Evolutionary conservation across 1,284 basidiomycete species (phyloP).

Genomic region (Malassezia obtusa): DNA sequence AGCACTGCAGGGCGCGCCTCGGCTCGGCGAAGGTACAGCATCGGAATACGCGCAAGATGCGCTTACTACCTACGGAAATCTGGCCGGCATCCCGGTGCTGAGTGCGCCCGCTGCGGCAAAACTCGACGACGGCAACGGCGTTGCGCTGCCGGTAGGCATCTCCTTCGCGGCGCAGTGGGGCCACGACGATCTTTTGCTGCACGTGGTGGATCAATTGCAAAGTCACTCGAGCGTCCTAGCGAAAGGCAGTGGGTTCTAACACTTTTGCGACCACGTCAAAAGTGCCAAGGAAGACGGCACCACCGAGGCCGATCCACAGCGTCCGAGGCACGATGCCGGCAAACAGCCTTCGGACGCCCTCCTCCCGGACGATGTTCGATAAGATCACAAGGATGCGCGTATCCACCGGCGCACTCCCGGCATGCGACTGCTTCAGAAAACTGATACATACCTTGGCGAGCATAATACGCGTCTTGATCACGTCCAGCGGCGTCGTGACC

Average conservation of each 20-base stretch:
- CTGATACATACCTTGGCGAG: slow-evolving; percentile 54
- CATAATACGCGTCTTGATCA: slow-evolving; percentile 96
- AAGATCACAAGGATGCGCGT: slow-evolving; percentile 44
- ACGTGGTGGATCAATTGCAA: slow-evolving; percentile 55
- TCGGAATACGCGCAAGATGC: slow-evolving; percentile 73
- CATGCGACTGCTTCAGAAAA: not conserved
- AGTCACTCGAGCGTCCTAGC: not conserved
- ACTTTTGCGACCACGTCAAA: slow-evolving; percentile 57
- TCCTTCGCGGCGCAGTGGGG: slow-evolving; percentile 88
- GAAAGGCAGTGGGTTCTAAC: slow-evolving; percentile 7
- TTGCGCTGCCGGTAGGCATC: slow-evolving; percentile 69
- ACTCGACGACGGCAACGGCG: slow-evolving; percentile 28
- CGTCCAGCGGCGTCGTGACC: slow-evolving; percentile 86
- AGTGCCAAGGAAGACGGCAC: slow-evolving; percentile 88
- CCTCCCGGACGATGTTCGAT: slow-evolving; percentile 58
- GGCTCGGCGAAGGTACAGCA: slow-evolving; percentile 10
- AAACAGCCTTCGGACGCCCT: slow-evolving; percentile 71
- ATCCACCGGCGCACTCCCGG: slow-evolving; percentile 23
- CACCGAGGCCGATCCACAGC: slow-evolving; percentile 89
- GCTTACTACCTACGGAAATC: slow-evolving; percentile 77
- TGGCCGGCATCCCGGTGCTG: slow-evolving; percentile 77
- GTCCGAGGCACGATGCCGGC: slow-evolving; percentile 81
- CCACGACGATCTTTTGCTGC: slow-evolving; percentile 59
- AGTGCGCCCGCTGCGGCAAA: slow-evolving; percentile 57
- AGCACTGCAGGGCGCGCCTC: slow-evolving; percentile 33